phyloP scores from a whole-genome alignment of 768 basidiomycete species.

The Phylloporus sp. region DNA sequence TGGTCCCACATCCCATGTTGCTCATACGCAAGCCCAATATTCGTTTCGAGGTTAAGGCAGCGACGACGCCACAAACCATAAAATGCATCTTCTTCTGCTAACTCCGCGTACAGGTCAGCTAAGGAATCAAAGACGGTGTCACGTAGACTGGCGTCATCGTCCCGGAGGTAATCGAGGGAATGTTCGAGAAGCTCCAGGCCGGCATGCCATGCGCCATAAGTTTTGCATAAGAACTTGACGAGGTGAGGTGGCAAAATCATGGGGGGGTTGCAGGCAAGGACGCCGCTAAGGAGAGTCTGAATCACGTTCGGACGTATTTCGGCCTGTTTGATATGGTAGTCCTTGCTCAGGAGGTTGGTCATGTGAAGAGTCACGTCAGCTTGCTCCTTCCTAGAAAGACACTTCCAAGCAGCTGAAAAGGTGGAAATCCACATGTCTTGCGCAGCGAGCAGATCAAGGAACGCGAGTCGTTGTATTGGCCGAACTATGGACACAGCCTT shows the following conservation, averaged over 20 bases:
- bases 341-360: slow-evolving; percentile 86
- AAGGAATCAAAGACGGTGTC: slow-evolving; percentile 88
- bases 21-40: slow-evolving; percentile 82
- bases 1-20: slow-evolving; percentile 98
- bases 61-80: slow-evolving; percentile 95
- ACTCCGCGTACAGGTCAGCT: slow-evolving; percentile 91
- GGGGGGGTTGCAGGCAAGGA: slow-evolving; percentile 80
- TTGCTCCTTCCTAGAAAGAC: slow-evolving; percentile 84
- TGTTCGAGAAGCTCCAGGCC: slow-evolving; percentile 80
- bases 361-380: slow-evolving; percentile 84
- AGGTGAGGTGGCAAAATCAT: slow-evolving; percentile 92
- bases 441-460: slow-evolving; percentile 70
- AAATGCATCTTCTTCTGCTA: slow-evolving; percentile 95
- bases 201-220: slow-evolving; percentile 94
- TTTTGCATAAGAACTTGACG: slow-evolving; percentile 93
- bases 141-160: slow-evolving; percentile 74
- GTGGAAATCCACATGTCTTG: slow-evolving; percentile 85
- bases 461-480: slow-evolving; percentile 79
- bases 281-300: slow-evolving; percentile 82
- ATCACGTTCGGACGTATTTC: slow-evolving; percentile 89
- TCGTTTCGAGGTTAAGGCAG: slow-evolving; percentile 85
- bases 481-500: slow-evolving; percentile 55
- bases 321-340: slow-evolving; percentile 87
- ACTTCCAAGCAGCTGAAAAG: slow-evolving; percentile 84
- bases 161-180: slow-evolving; percentile 74